A percentile compares a stretch with the other conserved stretches of the same genome.
Conservation (phyloP, 768 basidiomycete species). For the Leucocoprinus birnbaumii region DNA sequence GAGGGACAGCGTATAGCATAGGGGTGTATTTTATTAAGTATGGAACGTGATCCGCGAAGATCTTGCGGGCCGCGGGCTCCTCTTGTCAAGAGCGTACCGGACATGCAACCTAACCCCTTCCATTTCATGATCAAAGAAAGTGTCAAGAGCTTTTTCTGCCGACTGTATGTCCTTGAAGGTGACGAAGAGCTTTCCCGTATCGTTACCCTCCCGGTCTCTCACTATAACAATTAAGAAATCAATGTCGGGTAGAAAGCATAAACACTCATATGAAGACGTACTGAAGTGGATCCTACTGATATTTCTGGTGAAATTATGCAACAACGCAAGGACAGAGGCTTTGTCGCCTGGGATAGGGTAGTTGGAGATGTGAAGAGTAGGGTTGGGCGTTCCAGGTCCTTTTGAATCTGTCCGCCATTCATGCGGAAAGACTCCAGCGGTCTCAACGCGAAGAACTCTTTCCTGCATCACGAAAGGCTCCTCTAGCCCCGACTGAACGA, state of each 20-base stretch:
- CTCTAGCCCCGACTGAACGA: constrained; percentile 26
- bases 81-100: constrained; percentile 36
- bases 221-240: constrained; percentile 23
- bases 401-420: not conserved
- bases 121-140: constrained; percentile 33
- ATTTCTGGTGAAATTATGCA: constrained; percentile 24
- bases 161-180: constrained; percentile 44
- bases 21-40: not conserved
- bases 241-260: not conserved
- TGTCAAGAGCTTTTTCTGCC: constrained; percentile 46
- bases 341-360: constrained; percentile 20
- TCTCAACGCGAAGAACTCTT: not conserved
- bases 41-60: no score
- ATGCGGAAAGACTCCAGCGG: not conserved
- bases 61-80: no score
- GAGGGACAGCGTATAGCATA: not conserved
- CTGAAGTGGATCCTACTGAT: constrained; percentile 27
- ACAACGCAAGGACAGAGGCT: constrained; percentile 18
- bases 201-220: constrained; percentile 27
- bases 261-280: constrained; percentile 19
- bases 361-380: constrained; percentile 29
- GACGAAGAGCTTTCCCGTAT: constrained; percentile 43
- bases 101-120: constrained; percentile 36
- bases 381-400: constrained; percentile 16
- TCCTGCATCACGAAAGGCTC: constrained; percentile 37